Base-by-base conservation (phyloP, 2,329 filamentous ascomycete genomes). In the Chalaropsis thielavioides region DNA sequence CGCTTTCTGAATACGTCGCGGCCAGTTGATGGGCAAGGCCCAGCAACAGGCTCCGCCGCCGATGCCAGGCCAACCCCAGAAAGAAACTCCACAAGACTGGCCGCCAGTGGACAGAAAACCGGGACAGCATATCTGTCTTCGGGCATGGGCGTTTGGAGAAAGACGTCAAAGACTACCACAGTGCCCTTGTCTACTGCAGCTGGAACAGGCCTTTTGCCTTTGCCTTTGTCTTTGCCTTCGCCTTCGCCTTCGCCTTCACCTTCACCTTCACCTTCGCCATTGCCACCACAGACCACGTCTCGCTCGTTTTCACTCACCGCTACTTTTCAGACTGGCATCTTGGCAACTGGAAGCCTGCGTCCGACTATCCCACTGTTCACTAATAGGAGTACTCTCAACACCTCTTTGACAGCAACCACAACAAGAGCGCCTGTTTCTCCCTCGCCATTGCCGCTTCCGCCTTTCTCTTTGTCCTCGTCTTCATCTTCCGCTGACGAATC, bases 171-270 rank as follows among this genome's bases (percentile, higher is more conserved):
- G 27, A 62, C 44, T 24, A 6, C 62, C 38, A 40, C 58, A 6
- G 58, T 54, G 13, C 31, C 56, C n/a, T n/a, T 49, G 24, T 38
- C 64, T 17, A 61, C 60, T 3, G 54, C 17, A 63, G 5, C 35
- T 10, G 24, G 17, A 27, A 54, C 61, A 58, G 63, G 5, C 27
- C 61, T 15, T 58, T 67, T 17, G 24, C 46, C 22, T 17, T n/a
- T 51, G n/a, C 46, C 46, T n/a, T n/a, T n/a, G n/a, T n/a, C n/a
- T n/a, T n/a, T n/a, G n/a, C n/a, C n/a, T n/a, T n/a, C n/a, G n/a
- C n/a, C n/a, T n/a, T n/a, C n/a, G n/a, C 61, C 41, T 64, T 62
- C 19, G 65, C 56, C 13, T 62, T 58, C 10, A 49, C 54, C 13
- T n/a, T 13, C 24, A 19, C 31, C 27, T 46, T n/a, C 38, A 7